phyloP scores from a whole-genome alignment of 2,329 filamentous ascomycete genomes.

The Fusarium tricinctum region DNA sequence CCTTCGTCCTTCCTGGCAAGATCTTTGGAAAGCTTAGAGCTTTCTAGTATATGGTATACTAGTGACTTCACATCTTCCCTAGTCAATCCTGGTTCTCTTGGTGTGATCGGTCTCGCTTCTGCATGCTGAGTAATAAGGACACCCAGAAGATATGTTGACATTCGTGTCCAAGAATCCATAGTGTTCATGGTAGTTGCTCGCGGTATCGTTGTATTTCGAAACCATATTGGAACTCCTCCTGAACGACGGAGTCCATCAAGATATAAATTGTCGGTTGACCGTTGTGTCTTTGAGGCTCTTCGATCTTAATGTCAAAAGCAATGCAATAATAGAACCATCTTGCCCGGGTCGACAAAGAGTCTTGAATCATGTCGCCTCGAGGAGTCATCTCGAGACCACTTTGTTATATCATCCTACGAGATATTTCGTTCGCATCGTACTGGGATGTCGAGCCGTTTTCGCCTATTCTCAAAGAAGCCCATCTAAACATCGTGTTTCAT shows the following conservation, averaged over 20 bases:
- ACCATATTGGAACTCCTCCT: conserved; percentile 8
- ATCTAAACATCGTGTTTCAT: conserved; percentile 8
- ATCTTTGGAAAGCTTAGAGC: conserved; percentile 1
- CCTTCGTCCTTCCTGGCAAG: neutral
- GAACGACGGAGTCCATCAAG: neutral
- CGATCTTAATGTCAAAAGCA: neutral
- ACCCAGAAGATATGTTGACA: conserved; percentile 21
- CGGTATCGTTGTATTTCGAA: conserved; percentile 18
- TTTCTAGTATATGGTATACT: conserved; percentile 3
- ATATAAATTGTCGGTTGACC: conserved; percentile 12
- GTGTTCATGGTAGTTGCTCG: conserved; percentile 9
- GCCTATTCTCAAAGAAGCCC: conserved; percentile 4
- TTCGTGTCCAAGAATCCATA: conserved; percentile 9
- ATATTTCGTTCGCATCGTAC: conserved; percentile 9
- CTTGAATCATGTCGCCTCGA: neutral
- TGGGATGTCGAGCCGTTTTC: neutral
- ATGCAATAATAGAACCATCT: conserved; percentile 29
- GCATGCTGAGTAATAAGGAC: conserved; percentile 1
- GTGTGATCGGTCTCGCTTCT: conserved; percentile 26
- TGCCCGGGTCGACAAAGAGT: conserved; percentile 29
- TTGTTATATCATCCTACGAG: conserved; percentile 14
- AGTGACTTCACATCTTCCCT: conserved; percentile 19
- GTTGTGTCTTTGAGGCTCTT: neutral
- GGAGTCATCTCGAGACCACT: conserved; percentile 9
- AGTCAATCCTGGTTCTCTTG: neutral